Evolutionary conservation across 108 stramenopile genomes (phyloP), one percentile per base, ranked within the genome.

Genomic region (Cyclotella baltica): DNA sequence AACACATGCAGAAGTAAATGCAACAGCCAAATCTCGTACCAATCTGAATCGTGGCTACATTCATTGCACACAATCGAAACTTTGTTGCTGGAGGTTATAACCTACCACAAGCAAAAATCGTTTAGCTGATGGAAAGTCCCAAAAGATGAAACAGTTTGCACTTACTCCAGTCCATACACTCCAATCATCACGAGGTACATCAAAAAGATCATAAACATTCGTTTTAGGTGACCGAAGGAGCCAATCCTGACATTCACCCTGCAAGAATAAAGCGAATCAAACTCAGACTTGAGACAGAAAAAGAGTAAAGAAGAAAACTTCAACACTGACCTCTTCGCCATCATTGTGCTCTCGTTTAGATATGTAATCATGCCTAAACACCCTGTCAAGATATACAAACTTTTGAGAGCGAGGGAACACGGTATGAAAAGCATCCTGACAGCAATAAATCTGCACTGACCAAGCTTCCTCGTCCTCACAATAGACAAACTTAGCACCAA

Each of bases 401-500:
- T n/a, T n/a, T n/a, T n/a, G n/a, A n/a, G n/a, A n/a, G n/a, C n/a
- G n/a, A n/a, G n/a, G n/a, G n/a, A n/a, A n/a, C n/a, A n/a, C n/a
- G n/a, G n/a, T n/a, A n/a, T n/a, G n/a, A n/a, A n/a, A n/a, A n/a
- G n/a, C n/a, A n/a, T n/a, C n/a, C n/a, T n/a, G n/a, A n/a, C n/a
- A n/a, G n/a, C n/a, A n/a, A n/a, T n/a, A n/a, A n/a, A n/a, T n/a
- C n/a, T n/a, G n/a, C n/a, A n/a, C n/a, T n/a, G n/a, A n/a, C n/a
- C 31, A 52, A 11, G 50, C 50, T 52, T 68, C n/a, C 19, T 48
- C 47, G 16, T 23, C 48, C 4, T 51, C 15, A 13, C 67, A 68
- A 31, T 68, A 68, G 5, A 52, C 47, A 4, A 68, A 52, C 51
- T 68, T 31, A 30, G 67, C 67, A 11, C 67, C 67, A 25, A 68